phyloP scores from a whole-genome alignment of 345 rosid species.

The Corchorus capsularis region DNA sequence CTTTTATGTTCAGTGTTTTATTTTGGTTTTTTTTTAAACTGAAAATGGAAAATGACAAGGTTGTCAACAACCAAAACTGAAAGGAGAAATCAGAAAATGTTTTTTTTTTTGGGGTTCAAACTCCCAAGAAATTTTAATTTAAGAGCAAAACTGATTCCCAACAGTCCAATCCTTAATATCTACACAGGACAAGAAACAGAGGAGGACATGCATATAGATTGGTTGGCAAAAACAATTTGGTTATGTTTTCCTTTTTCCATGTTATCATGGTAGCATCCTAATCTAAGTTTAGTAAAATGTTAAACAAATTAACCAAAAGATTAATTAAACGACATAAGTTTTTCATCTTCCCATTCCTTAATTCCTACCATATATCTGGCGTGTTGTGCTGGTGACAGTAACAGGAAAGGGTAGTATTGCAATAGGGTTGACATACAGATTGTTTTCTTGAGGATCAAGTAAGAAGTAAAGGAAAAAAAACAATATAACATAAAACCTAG shows the following conservation, averaged over 20 bases:
- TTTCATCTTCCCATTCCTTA: not conserved
- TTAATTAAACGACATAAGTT: not conserved
- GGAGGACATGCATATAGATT: not conserved
- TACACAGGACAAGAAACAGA: not conserved
- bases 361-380: not conserved
- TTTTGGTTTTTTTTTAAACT: not conserved
- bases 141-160: conserved; percentile 4
- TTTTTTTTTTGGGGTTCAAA: conserved; percentile 6
- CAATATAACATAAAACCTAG: too few relatives aligned
- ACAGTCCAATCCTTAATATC: conserved; percentile 1
- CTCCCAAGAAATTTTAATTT: not conserved
- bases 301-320: not conserved
- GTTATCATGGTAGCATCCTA: not conserved
- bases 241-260: not conserved
- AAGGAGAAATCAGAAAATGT: too few relatives aligned
- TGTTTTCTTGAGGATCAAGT: not conserved
- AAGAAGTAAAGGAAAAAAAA: not conserved
- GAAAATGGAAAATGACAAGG: not conserved
- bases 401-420: conserved; percentile 5
- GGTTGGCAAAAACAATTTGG: not conserved
- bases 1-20: not conserved
- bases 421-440: not conserved
- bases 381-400: not conserved
- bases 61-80: not conserved
- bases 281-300: not conserved